Base-by-base conservation (phyloP, 2,329 filamentous ascomycete species). In the Samsoniella hepiali region DNA sequence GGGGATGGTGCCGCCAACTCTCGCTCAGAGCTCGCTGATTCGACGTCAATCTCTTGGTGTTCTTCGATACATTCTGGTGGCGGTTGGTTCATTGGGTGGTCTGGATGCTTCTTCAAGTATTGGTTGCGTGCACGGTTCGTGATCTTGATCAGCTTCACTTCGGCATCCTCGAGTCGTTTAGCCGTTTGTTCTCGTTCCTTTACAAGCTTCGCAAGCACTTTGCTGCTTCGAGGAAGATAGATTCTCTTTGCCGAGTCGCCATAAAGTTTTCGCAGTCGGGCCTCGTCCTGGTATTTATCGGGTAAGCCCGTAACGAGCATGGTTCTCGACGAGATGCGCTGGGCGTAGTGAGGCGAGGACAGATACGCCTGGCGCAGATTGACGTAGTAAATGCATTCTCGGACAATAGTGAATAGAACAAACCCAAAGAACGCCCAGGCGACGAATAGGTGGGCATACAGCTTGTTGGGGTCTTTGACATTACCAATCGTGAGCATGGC, bases 241-340 rank as follows among this genome's bases (percentile, higher is more conserved):
- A 97, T 82, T 65, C 89, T 87, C 76, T 90, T 90, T 45, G 96
- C 91, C 15, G 90, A 85, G 31, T 90, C 82, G 34, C 93, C 92
- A 71, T 97, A 97, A 67, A 96, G 87, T 68, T 87, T 86, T 66
- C 90, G 87, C 62, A 97, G 80, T 69, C 87, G 89, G n/a, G 82
- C 81, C 74, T 93, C 87, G 63, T 91, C 84, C 38, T 94, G 82
- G 66, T 93, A 95, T 4, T 89, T 84, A 42, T 86, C 79, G 0
- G 94, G 93, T 1, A 97, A 91, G 1, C 90, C 90, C 1, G 93
- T 90, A 75, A 97, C 96, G n/a, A 99, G 84, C 7, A 98, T 93
- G 1, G 93, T 97, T 34, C 93, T 87, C 0, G 93, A 93, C 0
- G 94, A 97, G 49, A 98, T 87, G 22, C 93, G 89, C 68, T 88